Conservation (phyloP, 73 alveolate genomes). For the Tetrahymena malaccensis region DNA sequence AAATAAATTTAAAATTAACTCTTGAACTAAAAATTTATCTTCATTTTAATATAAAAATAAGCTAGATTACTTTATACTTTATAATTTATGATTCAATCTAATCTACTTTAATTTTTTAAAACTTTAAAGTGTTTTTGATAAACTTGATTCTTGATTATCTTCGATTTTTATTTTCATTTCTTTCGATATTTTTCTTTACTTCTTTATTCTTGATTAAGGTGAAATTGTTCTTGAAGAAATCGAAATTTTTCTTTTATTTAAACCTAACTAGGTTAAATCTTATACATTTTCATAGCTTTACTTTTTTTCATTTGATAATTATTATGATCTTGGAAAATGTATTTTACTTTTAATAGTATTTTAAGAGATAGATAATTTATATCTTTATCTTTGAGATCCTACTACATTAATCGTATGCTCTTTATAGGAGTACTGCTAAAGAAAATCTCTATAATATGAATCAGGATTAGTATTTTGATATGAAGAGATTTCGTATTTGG, state of each 20-base stretch:
- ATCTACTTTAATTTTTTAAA: too few species aligned
- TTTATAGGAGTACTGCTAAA: not conserved
- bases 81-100: too few species aligned
- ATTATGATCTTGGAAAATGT: not conserved
- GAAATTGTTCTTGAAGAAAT: not conserved
- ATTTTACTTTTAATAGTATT: not conserved
- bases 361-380: not conserved
- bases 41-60: not conserved
- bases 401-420: not conserved
- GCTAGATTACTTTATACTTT: not conserved
- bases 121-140: not conserved
- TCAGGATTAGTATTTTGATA: not conserved
- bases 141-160: not conserved
- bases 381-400: not conserved
- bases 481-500: not conserved
- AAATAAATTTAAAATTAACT: too few species aligned
- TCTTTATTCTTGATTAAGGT: not conserved
- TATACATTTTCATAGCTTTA: not conserved
- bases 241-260: not conserved
- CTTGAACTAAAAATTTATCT: not conserved
- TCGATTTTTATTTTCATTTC: not conserved
- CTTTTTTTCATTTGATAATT: not conserved
- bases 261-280: not conserved
- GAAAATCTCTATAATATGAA: not conserved
- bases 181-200: not conserved